Base-by-base conservation (phyloP, 1,284 basidiomycete genomes). In the Psilocybe mexicana region DNA sequence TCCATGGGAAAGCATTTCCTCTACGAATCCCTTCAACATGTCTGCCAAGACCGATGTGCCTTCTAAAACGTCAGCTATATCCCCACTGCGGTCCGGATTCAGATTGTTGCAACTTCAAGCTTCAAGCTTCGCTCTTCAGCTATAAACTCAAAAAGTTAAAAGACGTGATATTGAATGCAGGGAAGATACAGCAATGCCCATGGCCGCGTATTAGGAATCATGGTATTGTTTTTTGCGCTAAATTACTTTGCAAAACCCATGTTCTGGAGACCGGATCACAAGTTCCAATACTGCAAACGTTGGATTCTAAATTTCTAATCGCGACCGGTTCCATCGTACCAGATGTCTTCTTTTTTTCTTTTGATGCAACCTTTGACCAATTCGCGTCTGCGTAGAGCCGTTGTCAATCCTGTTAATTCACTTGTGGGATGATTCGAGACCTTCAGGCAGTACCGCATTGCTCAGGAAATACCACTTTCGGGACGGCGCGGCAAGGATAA, bases 1-100 rank as follows among this genome's bases (percentile, higher is more conserved):
- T 82, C 26, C 76, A 83, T 66, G 87, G 85, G n/a, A 84, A 84
- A 64, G 81, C 85, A 0, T 88, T 85, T 72, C 77, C 80, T 12
- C 76, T 88, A 6, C 85, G 85, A 10, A 76, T 79, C 77, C 79
- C 42, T 73, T 87, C 51, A 81, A 86, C 52, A 76, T 82, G 65
- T 71, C 79, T 44, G 79, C 78, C 7, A 80, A 83, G 66, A 81
- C 61, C 68, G 75, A 24, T 81, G 79, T 61, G 73, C 75, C 3
- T 79, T 82, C 63, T 78, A 77, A 54, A 67, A 80, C 52, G 73
- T 69, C 38, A 58, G 65, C 58, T 24, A n/a, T 42, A 44, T 43
- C 40, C 61, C 61, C 30, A 50, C 30, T 33, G 44, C 54, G 50
- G 62, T 46, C 59, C 30, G 30, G 30, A 28, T 36, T 28, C 18